Evolutionary conservation across 305 asterid species (phyloP), one percentile per base, ranked within the genome.

Genomic region (Petunia hybrid): DNA sequence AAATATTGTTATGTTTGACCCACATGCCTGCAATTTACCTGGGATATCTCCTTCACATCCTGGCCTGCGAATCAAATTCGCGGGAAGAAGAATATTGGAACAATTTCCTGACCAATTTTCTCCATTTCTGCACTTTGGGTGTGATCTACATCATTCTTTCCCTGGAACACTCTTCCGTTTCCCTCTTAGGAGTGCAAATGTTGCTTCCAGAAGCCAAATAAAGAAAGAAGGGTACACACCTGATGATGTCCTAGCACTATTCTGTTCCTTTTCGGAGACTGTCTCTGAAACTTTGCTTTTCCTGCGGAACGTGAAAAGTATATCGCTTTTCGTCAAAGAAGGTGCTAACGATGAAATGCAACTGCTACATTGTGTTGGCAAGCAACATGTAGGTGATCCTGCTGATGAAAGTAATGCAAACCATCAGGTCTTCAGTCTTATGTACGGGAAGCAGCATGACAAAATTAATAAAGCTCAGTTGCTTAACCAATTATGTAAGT

Each of bases 91-190:
- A 46, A 88, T 95, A 79, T 85, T 95, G 87, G 98, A 93, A 82
- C 99, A 95, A 84, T 95, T 95, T 82, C 99, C 99, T 48, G 99
- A 95, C 84, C 99, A 95, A 87, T 95, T 95, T 89, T 92, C 98
- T 86, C 98, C 99, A 81, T 94, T 95, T 82, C 90, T 91, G 61
- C 98, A 94, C 83, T 95, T 95, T 81, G 99, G 98, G 76, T 95
- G 99, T 85, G 97, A 95, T 86, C 83, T 95, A 86, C 97, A 90
- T 84, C 88, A 92, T 74, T 87, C 91, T 68, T 94, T 94, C 89
- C 95, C 96, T 42, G 99, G 99, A 63, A 94, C 99, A 69, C 95
- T 95, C 84, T 95, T 95, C 81, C 98, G 99, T 68, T 95, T 95
- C 90, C 97, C 99, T 81, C 93, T 95, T 75, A 86, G 99, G 83